phyloP scores from a whole-genome alignment of 495 filamentous ascomycete species.

The Aspergillus panamensis region DNA sequence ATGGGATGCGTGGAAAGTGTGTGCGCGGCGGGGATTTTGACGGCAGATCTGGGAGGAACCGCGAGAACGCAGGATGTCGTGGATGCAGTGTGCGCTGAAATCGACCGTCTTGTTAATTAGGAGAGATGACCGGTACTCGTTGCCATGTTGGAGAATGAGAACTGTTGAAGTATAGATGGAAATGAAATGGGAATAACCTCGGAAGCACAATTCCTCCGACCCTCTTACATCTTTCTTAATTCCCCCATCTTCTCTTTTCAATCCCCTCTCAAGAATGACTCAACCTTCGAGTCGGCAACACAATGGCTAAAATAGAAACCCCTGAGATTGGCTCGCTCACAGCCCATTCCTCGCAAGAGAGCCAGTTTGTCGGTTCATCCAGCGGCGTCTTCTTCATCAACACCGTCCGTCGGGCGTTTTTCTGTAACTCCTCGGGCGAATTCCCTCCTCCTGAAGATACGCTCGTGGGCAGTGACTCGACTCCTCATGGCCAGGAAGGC shows the following conservation, averaged over 20 bases:
- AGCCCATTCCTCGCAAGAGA: constrained; percentile 42
- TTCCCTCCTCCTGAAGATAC: constrained; percentile 42
- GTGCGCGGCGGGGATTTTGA: constrained; percentile 52
- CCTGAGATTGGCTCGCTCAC: constrained; percentile 42
- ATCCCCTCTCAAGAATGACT: neutral
- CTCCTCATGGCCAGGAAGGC: constrained; percentile 15
- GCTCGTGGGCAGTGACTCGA: constrained; percentile 33
- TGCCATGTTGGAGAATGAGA: neutral
- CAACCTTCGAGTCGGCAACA: neutral
- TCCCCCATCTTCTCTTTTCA: neutral
- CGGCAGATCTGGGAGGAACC: constrained; percentile 56
- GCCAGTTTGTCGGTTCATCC: constrained; percentile 42
- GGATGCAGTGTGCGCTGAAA: constrained; percentile 55
- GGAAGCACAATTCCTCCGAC: constrained; percentile 1
- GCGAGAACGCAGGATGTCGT: constrained; percentile 57
- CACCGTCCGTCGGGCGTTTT: constrained; percentile 41
- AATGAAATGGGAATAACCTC: neutral
- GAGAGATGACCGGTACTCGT: neutral
- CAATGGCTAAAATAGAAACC: constrained; percentile 28
- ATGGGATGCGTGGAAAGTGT: constrained; percentile 60
- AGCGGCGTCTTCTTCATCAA: constrained; percentile 46
- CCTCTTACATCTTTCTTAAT: neutral
- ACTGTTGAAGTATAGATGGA: neutral
- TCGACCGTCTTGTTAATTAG: constrained; percentile 28
- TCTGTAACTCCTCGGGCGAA: constrained; percentile 21